These are phyloP conservation scores for Theobroma grandiflorum DNA, from an alignment of 441 rosid species.

Conservation along the genomic window DNA sequence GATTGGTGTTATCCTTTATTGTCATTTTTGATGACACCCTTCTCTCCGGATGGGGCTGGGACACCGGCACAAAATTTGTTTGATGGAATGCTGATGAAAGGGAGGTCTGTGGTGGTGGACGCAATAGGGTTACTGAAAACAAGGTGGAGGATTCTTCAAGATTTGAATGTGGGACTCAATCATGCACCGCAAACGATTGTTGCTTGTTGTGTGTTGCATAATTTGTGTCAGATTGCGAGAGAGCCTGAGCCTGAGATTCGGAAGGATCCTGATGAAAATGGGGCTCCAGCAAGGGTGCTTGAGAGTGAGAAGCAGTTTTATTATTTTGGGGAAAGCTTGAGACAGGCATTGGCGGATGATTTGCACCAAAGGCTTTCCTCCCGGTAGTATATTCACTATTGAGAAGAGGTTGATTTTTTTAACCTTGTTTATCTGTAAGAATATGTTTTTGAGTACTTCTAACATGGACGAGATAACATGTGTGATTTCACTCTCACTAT, in stretches of 20 bases:
- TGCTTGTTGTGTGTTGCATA: slow-evolving; percentile 96
- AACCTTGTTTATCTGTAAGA: slow-evolving; percentile 28
- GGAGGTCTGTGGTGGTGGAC: slow-evolving; percentile 88
- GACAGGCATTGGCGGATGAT: slow-evolving; percentile 96
- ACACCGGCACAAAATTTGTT: slow-evolving; percentile 87
- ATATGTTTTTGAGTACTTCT: slow-evolving; percentile 28
- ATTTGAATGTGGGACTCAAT: slow-evolving; percentile 86
- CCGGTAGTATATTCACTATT: slow-evolving; percentile 47
- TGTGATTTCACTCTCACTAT: not conserved
- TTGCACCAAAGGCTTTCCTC: slow-evolving; percentile 91
- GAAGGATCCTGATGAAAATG: slow-evolving; percentile 89
- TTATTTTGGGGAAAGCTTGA: slow-evolving; percentile 81
- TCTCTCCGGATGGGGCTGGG: slow-evolving; percentile 78
- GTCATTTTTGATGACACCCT: slow-evolving; percentile 91
- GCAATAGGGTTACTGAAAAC: slow-evolving; percentile 89
- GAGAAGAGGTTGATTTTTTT: slow-evolving; percentile 17
- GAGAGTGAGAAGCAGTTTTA: slow-evolving; percentile 86
- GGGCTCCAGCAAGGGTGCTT: slow-evolving; percentile 67
- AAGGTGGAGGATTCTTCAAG: slow-evolving; percentile 95
- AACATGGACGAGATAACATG: slow-evolving; percentile 27
- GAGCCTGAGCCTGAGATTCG: slow-evolving; percentile 95
- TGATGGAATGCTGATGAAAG: slow-evolving; percentile 98
- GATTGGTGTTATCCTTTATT: slow-evolving; percentile 94
- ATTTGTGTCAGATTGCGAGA: slow-evolving; percentile 88
- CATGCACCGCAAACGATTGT: slow-evolving; percentile 97